phyloP scores from a whole-genome alignment of 2,329 filamentous ascomycete species.

The Paraconiothyrium brasiliense region DNA sequence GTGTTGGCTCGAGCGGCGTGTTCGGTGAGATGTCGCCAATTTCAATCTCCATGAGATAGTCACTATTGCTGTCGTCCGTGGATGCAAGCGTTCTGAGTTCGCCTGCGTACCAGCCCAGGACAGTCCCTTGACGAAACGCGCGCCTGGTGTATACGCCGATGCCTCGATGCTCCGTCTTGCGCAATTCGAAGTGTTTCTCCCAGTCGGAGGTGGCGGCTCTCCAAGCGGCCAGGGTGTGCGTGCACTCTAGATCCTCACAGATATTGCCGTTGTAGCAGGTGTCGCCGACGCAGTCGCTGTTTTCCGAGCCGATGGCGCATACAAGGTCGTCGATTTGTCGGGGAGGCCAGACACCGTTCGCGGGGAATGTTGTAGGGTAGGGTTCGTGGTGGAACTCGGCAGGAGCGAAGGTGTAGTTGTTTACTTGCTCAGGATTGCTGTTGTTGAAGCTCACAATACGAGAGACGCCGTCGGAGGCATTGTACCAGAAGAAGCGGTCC shows the following conservation, averaged over 20 bases:
- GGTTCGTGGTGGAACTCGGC: conserved; percentile 13
- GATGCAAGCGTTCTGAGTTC: conserved; percentile 14
- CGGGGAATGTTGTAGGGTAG: conserved; percentile 20
- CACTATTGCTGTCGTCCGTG: neutral
- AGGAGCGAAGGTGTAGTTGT: conserved; percentile 25
- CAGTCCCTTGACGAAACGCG: conserved; percentile 16
- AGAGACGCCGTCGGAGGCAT: conserved; percentile 9
- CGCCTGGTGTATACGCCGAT: conserved; percentile 25
- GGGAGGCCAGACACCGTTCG: conserved; percentile 23
- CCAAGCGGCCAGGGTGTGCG: conserved; percentile 24
- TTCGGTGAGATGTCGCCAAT: conserved; percentile 10
- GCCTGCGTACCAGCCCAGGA: conserved; percentile 30
- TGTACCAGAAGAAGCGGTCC: conserved; percentile 24
- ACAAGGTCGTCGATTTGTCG: conserved; percentile 17
- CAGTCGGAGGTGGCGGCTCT: conserved; percentile 16
- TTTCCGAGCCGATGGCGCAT: conserved; percentile 6
- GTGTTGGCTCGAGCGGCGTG: neutral
- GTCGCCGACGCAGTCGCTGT: conserved; percentile 24
- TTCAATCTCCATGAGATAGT: conserved; percentile 30
- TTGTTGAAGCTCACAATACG: conserved; percentile 12
- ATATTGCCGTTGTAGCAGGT: conserved; percentile 19
- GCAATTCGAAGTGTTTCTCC: conserved; percentile 26
- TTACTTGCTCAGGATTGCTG: conserved; percentile 17
- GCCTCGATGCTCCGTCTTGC: conserved; percentile 23
- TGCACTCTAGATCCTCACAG: conserved; percentile 20